Percentiles rank a stretch among this genome's conserved stretches.
Evolutionary conservation across 2,329 filamentous ascomycete genomes (phyloP).

Genomic region (Aspergillus jensenii): DNA sequence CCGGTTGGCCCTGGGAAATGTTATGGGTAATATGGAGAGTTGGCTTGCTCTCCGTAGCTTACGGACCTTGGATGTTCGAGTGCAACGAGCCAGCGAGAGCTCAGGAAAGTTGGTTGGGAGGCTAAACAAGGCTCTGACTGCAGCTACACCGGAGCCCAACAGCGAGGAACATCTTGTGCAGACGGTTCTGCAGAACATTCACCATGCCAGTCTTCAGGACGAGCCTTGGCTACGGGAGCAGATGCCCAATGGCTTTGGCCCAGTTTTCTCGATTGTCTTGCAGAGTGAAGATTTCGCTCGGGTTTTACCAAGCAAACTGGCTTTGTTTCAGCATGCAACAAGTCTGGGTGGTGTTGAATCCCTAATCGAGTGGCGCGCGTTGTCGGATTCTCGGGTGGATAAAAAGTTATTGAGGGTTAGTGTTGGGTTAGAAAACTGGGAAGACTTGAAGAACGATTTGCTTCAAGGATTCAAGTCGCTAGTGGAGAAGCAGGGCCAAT

Average conservation of each 20-base stretch:
- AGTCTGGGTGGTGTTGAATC: conserved; percentile 93
- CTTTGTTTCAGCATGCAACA: conserved; percentile 89
- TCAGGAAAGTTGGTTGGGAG: conserved; percentile 70
- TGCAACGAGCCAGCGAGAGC: conserved; percentile 72
- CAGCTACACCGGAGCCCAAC: conserved; percentile 35
- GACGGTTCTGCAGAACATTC: conserved; percentile 60
- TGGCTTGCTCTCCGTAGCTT: conserved; percentile 89
- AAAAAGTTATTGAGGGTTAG: conserved; percentile 74
- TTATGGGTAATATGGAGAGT: conserved; percentile 86
- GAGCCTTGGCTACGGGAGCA: conserved; percentile 74
- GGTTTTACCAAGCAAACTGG: conserved; percentile 71
- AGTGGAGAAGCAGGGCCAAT: neutral
- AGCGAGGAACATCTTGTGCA: conserved; percentile 48
- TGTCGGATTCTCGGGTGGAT: conserved; percentile 76
- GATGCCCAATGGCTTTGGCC: conserved; percentile 87
- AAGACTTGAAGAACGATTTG: conserved; percentile 78
- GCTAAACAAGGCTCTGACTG: conserved; percentile 56
- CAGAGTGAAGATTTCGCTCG: conserved; percentile 61
- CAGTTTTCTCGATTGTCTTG: conserved; percentile 77
- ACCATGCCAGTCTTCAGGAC: conserved; percentile 79
- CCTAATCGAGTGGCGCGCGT: conserved; percentile 90
- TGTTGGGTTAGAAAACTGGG: conserved; percentile 79
- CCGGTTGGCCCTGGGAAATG: conserved; percentile 72
- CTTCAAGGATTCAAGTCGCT: conserved; percentile 58
- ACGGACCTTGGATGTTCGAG: conserved; percentile 79